Conservation (phyloP, 495 filamentous ascomycete genomes). For the Hypoxylon fragiforme region DNA sequence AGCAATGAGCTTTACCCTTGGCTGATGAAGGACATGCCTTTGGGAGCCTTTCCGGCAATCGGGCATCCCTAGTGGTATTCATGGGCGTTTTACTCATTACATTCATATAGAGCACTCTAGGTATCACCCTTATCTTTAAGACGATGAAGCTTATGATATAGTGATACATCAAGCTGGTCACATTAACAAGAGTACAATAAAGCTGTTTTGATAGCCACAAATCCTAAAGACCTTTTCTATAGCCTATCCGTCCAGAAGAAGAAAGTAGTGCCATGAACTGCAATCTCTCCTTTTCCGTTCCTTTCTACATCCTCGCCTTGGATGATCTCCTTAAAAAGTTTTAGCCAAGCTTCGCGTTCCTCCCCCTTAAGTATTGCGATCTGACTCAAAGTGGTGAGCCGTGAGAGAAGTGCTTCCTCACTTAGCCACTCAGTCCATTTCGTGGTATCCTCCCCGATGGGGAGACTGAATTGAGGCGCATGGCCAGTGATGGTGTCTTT, state of each 20-base stretch:
- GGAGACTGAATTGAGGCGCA: conserved; percentile 55
- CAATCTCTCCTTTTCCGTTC: conserved; percentile 58
- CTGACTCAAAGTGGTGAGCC: conserved; percentile 62
- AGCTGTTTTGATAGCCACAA: too few species aligned
- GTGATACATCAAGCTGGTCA: too few species aligned
- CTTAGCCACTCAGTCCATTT: conserved; percentile 53
- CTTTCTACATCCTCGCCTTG: conserved; percentile 45
- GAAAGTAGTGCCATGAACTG: conserved; percentile 58
- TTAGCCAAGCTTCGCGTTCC: conserved; percentile 51
- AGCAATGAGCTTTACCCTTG: not conserved
- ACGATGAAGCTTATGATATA: too few species aligned
- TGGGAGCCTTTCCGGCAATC: too few species aligned
- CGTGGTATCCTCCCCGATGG: conserved; percentile 40
- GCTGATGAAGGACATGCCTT: not conserved
- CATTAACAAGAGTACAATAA: too few species aligned
- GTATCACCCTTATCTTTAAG: too few species aligned
- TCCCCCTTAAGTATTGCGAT: conserved; percentile 57
- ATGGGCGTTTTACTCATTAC: too few species aligned
- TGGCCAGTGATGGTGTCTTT: conserved; percentile 38
- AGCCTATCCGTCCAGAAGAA: conserved; percentile 55
- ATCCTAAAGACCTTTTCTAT: too few species aligned
- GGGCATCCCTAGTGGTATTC: not conserved
- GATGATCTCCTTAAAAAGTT: conserved; percentile 48
- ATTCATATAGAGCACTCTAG: too few species aligned
- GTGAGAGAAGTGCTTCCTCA: conserved; percentile 57